Evolutionary conservation across 2,329 filamentous ascomycete genomes (phyloP).

Genomic region (Stagonosporopsis chrysanthemi): DNA sequence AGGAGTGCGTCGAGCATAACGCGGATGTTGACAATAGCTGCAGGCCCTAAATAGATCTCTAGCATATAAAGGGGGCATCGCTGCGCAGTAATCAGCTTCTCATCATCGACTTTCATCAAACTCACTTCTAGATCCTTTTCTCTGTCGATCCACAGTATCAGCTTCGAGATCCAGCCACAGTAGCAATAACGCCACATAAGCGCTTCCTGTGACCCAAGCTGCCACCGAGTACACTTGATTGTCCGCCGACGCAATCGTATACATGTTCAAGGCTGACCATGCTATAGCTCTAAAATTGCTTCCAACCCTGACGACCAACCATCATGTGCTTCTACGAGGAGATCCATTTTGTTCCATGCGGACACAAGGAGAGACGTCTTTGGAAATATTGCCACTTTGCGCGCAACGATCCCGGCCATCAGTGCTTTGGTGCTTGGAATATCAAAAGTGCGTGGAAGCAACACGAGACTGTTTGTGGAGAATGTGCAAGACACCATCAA

Average conservation of each 20-base stretch:
- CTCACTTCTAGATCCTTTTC: background rate
- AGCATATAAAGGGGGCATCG: constrained; percentile 3
- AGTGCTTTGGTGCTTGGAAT: constrained; percentile 72
- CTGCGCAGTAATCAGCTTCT: background rate
- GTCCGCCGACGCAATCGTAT: background rate
- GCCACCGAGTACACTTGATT: background rate
- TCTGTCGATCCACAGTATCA: background rate
- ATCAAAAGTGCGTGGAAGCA: constrained; percentile 66
- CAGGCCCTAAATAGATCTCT: background rate
- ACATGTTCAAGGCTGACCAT: background rate
- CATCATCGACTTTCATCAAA: background rate
- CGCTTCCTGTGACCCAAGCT: background rate
- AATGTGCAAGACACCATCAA: constrained; percentile 18
- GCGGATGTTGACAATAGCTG: constrained; percentile 2
- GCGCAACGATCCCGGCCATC: constrained; percentile 73
- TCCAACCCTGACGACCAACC: background rate
- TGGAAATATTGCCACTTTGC: constrained; percentile 78
- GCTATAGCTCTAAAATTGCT: background rate
- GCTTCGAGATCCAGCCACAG: background rate
- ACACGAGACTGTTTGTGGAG: constrained; percentile 44
- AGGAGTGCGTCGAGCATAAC: background rate
- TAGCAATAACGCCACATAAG: background rate
- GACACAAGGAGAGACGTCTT: constrained; percentile 65
- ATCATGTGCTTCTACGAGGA: constrained; percentile 76
- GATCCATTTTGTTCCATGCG: constrained; percentile 68